These are phyloP conservation scores for Mortierella sp. DNA, from an alignment of 371 early-diverging fungal species.

Conservation along the genomic window DNA sequence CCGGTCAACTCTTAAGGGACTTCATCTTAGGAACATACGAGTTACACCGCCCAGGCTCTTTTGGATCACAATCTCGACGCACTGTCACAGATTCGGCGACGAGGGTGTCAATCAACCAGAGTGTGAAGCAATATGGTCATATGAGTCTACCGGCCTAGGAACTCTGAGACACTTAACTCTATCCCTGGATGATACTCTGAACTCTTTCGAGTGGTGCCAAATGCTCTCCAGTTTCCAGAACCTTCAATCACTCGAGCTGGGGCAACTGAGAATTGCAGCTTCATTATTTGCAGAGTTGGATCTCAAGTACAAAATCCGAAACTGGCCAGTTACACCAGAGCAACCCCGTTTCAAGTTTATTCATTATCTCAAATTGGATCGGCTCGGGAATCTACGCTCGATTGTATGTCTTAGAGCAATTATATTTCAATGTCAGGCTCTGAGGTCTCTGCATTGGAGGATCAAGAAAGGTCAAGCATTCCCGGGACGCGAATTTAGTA, in stretches of 20 bases:
- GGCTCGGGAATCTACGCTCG: background rate
- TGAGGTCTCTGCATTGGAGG: background rate
- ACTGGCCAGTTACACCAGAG: background rate
- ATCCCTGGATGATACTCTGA: background rate
- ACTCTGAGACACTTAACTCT: background rate
- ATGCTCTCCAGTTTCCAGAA: background rate
- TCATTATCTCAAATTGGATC: background rate
- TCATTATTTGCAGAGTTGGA: background rate
- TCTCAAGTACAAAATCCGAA: background rate
- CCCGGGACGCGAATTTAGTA: background rate
- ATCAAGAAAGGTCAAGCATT: slow-evolving; percentile 1
- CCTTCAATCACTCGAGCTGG: background rate
- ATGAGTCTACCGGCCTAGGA: background rate
- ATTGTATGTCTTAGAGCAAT: background rate
- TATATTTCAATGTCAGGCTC: background rate
- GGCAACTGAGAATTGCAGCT: background rate
- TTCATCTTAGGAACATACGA: background rate
- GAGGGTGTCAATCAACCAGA: background rate
- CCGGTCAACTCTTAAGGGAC: background rate
- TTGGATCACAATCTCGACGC: background rate
- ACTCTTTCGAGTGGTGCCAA: background rate
- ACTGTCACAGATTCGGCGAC: background rate
- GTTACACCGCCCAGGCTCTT: background rate
- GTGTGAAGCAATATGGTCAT: background rate
- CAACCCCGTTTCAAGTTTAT: background rate